Evolutionary conservation across 192 early-diverging fungal species (phyloP).

Genomic region (Gorgonomyces haynaldii): DNA sequence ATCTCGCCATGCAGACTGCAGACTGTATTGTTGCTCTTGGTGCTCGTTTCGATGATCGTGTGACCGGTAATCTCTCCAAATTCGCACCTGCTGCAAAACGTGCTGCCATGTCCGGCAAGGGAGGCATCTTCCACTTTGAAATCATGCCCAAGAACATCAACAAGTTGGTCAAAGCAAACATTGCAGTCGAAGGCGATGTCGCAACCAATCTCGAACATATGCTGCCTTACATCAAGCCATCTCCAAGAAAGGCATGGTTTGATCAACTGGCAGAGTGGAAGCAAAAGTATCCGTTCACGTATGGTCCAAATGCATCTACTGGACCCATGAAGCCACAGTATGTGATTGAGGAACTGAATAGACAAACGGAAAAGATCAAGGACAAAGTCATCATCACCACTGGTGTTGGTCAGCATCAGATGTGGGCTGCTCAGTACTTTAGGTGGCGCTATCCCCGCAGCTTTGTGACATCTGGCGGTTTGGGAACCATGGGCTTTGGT

Average conservation of each 20-base stretch:
- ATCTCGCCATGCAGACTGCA: constrained; percentile 93
- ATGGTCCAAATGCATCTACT: constrained; percentile 47
- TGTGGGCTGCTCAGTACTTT: constrained; percentile 97
- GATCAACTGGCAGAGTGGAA: constrained; percentile 78
- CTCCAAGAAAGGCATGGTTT: constrained; percentile 75
- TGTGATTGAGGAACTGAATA: constrained; percentile 83
- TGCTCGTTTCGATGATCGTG: constrained; percentile 97
- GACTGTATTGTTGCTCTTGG: constrained; percentile 92
- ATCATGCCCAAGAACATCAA: constrained; percentile 99
- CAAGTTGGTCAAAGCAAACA: constrained; percentile 86
- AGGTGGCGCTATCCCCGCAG: constrained; percentile 77
- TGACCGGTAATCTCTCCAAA: constrained; percentile 73
- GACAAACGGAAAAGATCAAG: constrained; percentile 70
- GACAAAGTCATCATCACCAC: constrained; percentile 90
- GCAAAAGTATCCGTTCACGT: constrained; percentile 80
- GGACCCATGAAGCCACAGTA: constrained; percentile 81
- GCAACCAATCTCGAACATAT: constrained; percentile 71
- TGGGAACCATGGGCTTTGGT: constrained; percentile 99
- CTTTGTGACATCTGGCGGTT: constrained; percentile 89
- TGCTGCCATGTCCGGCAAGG: constrained; percentile 75
- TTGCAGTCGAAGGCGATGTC: constrained; percentile 92
- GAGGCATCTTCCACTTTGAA: constrained; percentile 98
- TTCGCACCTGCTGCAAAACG: constrained; percentile 90
- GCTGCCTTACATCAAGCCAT: constrained; percentile 60
- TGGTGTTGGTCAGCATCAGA: constrained; percentile 98